Percentiles rank a stretch among this genome's conserved stretches.
phyloP scores from a whole-genome alignment of 768 basidiomycete species.

The Coprinopsis marcescibilis region DNA sequence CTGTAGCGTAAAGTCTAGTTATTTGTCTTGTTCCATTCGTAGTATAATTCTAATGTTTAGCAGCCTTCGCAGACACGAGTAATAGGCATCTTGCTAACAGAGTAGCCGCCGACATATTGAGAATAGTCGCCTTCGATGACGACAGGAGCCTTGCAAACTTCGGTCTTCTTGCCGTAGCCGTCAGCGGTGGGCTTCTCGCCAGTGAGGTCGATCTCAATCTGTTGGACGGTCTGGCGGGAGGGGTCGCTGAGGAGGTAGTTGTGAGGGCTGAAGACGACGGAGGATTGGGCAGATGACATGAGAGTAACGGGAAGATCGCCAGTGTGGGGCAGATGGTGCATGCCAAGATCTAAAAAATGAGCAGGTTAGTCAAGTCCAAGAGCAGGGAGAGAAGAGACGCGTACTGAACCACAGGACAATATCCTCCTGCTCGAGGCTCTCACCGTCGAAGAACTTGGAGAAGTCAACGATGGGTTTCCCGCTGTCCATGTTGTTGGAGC shows the following conservation, averaged over 20 bases:
- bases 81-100: constrained; percentile 3
- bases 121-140: constrained; percentile 1
- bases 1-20: no score
- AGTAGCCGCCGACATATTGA: background rate
- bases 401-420: constrained; percentile 5
- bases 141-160: background rate
- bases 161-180: constrained; percentile 1
- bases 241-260: constrained; percentile 7
- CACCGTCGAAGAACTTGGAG: constrained; percentile 4
- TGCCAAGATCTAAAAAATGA: constrained; percentile 1
- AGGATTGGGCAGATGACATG: constrained; percentile 5
- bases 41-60: no score
- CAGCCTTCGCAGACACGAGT: no score
- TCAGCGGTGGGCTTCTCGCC: background rate
- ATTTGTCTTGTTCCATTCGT: no score
- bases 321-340: constrained; percentile 4
- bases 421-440: constrained; percentile 7
- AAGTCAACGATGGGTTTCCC: constrained; percentile 1
- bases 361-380: background rate
- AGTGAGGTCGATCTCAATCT: constrained; percentile 1
- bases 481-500: constrained; percentile 4
- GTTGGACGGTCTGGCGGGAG: constrained; percentile 4
- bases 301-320: constrained; percentile 4
- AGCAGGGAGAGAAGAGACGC: background rate
- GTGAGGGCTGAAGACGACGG: constrained; percentile 4